Evolutionary conservation across 2,329 filamentous ascomycete species (phyloP), one percentile per base, ranked within the genome.

Genomic region (Penicillium sp.): DNA sequence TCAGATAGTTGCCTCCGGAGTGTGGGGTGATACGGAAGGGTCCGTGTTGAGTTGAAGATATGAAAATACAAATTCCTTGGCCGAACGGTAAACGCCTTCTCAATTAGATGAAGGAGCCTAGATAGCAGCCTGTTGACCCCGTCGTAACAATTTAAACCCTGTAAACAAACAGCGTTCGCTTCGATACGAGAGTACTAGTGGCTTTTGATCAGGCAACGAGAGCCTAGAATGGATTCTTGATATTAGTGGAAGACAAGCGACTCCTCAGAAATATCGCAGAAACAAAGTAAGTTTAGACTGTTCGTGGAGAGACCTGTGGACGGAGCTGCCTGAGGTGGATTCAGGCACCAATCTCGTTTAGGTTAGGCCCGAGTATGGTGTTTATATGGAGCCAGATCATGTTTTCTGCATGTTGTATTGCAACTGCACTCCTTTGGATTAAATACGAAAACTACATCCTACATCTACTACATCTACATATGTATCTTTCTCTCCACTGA

Each of bases 301-400:
- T 29, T 47, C 21, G 39, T 45, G 50, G 36, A 47, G 25, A 31
- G 36, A 45, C n/a, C 31, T 13, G 31, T 33, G 36, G 25, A 45
- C 33, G 27, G 29, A 49, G 52, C 40, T 64, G 64, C 63, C 63
- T 65, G 50, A 65, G 49, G 47, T 46, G 27, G 43, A 58, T 55
- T 65, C 60, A 65, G 63, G 64, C 63, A 64, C 25, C 57, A 38
- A 52, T 45, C 47, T 29, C 21, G 6, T 52, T 47, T 50, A 27
- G 50, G 51, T 48, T 57, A 50, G 36, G 34, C 34, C 25, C 13
- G 1, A 19, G 31, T 29, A n/a, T 2, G n/a, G 15, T 29, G 25
- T 29, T 29, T 16, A 27, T 43, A 13, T n/a, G 23, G 40, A 43
- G 21, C 41, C 41, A 44, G 9, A 44, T 19, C 10, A 43, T 27